Percentiles rank a stretch among this genome's conserved stretches.
Evolutionary conservation across 805 yeast genomes (phyloP).

Genomic region (Ascoidea asiatica): DNA sequence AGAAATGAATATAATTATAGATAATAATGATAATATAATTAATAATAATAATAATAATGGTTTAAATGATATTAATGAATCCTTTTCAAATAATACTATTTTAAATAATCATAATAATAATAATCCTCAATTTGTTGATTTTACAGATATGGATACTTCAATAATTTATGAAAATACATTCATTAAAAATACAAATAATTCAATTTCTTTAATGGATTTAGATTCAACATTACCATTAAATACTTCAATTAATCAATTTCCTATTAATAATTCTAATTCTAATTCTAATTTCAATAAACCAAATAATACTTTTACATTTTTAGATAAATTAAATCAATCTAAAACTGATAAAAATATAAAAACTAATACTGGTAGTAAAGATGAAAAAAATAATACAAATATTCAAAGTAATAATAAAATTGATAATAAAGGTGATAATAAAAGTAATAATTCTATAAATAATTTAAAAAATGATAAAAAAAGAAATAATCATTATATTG

Average conservation of each 20-base stretch:
- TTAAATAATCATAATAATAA: neutral
- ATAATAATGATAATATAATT: neutral
- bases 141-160: neutral
- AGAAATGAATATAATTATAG: neutral
- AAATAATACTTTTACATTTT: no score
- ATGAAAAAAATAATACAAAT: no score
- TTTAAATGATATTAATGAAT: no score
- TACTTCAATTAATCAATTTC: no score
- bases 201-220: neutral
- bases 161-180: neutral
- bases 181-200: neutral
- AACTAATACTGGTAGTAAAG: neutral
- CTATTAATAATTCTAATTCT: no score
- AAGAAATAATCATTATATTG: neutral
- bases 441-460: no score
- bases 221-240: neutral
- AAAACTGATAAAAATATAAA: no score
- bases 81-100: no score
- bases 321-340: neutral
- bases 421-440: neutral
- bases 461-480: neutral
- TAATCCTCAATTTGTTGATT: neutral
- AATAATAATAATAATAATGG: neutral
- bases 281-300: no score
- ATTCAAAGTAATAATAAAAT: neutral